A percentile compares a stretch with the other conserved stretches of the same genome.
Conservation (phyloP, 495 filamentous ascomycete species). For the Xylaria grammica region DNA sequence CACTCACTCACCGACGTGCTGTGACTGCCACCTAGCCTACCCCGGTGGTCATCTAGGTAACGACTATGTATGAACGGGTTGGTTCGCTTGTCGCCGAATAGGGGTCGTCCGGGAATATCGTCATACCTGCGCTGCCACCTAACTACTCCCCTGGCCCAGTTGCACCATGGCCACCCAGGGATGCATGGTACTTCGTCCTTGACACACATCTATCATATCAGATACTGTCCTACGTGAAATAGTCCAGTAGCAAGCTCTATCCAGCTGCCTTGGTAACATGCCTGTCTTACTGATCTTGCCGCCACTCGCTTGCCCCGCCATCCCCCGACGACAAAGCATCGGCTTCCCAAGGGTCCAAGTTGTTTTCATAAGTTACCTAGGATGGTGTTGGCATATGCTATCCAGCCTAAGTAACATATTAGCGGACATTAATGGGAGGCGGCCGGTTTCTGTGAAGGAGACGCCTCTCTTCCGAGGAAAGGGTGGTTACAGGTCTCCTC, state of each 20-base stretch:
- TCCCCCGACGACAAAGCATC: not conserved
- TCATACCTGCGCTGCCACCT: constrained; percentile 2
- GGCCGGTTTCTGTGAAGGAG: not conserved
- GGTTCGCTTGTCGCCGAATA: constrained; percentile 10
- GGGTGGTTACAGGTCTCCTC: not conserved
- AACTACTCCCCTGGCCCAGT: not conserved
- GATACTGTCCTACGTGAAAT: too few relatives aligned
- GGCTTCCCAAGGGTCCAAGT: too few relatives aligned
- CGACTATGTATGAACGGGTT: too few relatives aligned
- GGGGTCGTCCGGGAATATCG: not conserved
- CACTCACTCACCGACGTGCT: not conserved
- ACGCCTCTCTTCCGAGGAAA: not conserved
- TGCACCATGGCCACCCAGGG: constrained; percentile 2
- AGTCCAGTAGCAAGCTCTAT: too few relatives aligned
- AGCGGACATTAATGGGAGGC: not conserved
- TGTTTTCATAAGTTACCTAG: too few relatives aligned
- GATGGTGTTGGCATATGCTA: not conserved
- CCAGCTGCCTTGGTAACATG: not conserved
- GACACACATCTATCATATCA: not conserved
- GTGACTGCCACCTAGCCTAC: too few relatives aligned
- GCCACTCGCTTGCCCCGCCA: not conserved
- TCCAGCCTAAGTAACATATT: not conserved
- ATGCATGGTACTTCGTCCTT: constrained; percentile 21
- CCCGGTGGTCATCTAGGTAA: too few relatives aligned
- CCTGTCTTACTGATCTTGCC: not conserved